Percentiles rank a stretch among this genome's conserved stretches.
Evolutionary conservation across 2,329 filamentous ascomycete species (phyloP).

Genomic region (Metarhizium anisopliae): DNA sequence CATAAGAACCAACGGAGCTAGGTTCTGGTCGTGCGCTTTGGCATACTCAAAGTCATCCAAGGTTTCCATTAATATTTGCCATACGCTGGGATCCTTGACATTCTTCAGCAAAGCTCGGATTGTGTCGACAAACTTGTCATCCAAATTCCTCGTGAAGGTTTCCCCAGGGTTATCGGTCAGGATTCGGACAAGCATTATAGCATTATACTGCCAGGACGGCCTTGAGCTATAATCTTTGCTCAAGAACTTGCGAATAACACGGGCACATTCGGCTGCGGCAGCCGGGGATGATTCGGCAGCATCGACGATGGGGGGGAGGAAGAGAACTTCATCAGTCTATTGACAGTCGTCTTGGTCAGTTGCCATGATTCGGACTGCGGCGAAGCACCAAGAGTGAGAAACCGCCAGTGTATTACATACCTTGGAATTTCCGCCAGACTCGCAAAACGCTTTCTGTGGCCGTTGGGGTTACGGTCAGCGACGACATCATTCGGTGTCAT

Average conservation of each 20-base stretch:
- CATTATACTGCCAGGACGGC: slow-evolving; percentile 82
- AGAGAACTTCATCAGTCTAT: slow-evolving; percentile 80
- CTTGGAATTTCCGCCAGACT: slow-evolving; percentile 54
- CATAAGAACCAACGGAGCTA: slow-evolving; percentile 67
- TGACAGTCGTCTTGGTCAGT: neutral
- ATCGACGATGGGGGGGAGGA: slow-evolving; percentile 89
- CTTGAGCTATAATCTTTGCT: slow-evolving; percentile 57
- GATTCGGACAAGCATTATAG: slow-evolving; percentile 91
- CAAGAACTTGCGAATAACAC: slow-evolving; percentile 74
- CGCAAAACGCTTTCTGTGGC: slow-evolving; percentile 67
- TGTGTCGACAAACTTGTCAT: slow-evolving; percentile 71
- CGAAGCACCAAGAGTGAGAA: neutral
- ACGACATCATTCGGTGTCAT: neutral
- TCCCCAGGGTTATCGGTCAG: slow-evolving; percentile 83
- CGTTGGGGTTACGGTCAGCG: slow-evolving; percentile 14
- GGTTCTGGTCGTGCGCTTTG: slow-evolving; percentile 64
- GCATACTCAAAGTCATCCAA: slow-evolving; percentile 67
- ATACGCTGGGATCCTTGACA: slow-evolving; percentile 64
- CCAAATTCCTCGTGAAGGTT: slow-evolving; percentile 85
- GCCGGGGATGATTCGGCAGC: slow-evolving; percentile 83
- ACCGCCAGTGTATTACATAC: slow-evolving; percentile 26
- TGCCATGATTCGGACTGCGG: neutral
- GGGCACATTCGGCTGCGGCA: slow-evolving; percentile 74
- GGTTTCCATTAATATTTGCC: slow-evolving; percentile 81
- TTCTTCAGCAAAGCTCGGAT: slow-evolving; percentile 66